phyloP scores from a whole-genome alignment of 1,284 basidiomycete species.

The Laetiporus sulphureus region DNA sequence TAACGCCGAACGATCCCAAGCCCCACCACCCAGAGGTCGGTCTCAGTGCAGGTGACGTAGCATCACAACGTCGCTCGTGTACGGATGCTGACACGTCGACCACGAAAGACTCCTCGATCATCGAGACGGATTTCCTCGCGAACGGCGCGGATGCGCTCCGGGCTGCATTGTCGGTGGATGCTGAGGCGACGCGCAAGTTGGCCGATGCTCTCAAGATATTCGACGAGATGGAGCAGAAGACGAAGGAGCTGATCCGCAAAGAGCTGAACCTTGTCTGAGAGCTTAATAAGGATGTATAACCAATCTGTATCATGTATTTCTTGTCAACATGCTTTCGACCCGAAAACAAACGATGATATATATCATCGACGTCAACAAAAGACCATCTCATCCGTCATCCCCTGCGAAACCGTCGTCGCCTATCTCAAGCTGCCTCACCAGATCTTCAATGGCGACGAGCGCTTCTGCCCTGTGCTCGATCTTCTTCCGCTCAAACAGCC shows the following conservation, averaged over 20 bases:
- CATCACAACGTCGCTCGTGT: too few species aligned
- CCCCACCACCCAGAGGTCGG: neutral
- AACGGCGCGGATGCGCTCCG: slow-evolving; percentile 27
- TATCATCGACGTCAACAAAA: too few species aligned
- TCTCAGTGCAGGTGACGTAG: too few species aligned
- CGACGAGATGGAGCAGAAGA: slow-evolving; percentile 34
- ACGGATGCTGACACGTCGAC: neutral
- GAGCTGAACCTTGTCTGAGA: too few species aligned
- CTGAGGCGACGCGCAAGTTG: slow-evolving; percentile 35
- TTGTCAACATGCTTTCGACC: too few species aligned
- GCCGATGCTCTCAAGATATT: slow-evolving; percentile 39
- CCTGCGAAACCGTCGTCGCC: too few species aligned
- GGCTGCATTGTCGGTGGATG: slow-evolving; percentile 30
- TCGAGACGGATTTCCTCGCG: slow-evolving; percentile 29
- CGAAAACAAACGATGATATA: too few species aligned
- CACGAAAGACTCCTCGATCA: neutral
- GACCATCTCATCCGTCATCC: too few species aligned
- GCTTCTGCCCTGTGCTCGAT: slow-evolving; percentile 53
- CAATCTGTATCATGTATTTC: too few species aligned
- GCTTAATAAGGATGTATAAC: too few species aligned
- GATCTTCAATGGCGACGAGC: slow-evolving; percentile 29
- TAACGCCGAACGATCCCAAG: neutral
- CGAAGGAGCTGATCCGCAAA: slow-evolving; percentile 27
- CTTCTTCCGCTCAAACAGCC: slow-evolving; percentile 70
- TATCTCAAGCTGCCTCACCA: slow-evolving; percentile 28